phyloP scores from a whole-genome alignment of 2,329 filamentous ascomycete species.

The Salinomyces thailandicus region DNA sequence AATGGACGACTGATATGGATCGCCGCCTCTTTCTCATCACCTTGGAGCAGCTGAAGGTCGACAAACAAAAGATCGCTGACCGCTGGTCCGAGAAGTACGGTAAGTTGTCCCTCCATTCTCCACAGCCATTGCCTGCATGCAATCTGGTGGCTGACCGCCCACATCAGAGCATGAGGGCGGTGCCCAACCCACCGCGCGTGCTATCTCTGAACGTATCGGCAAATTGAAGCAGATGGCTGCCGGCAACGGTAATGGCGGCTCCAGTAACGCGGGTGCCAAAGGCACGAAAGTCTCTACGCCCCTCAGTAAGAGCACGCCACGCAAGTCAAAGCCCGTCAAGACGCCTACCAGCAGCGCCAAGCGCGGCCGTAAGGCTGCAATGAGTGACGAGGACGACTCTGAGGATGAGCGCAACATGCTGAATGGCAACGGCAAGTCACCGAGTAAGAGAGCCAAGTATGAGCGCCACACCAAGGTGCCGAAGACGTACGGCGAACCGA shows the following conservation, averaged over 20 bases:
- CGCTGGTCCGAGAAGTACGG: slow-evolving; percentile 12
- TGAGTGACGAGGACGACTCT: slow-evolving; percentile 19
- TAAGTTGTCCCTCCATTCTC: neutral
- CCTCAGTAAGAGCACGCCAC: neutral
- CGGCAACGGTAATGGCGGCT: neutral
- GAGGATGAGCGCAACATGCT: slow-evolving; percentile 10
- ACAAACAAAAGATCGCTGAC: slow-evolving; percentile 7
- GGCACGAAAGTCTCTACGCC: neutral
- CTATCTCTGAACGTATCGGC: neutral
- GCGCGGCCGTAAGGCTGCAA: slow-evolving; percentile 6
- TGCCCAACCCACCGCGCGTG: slow-evolving; percentile 1
- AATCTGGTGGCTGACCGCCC: neutral
- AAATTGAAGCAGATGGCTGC: neutral
- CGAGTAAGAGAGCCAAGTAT: slow-evolving; percentile 3
- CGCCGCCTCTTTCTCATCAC: slow-evolving; percentile 18
- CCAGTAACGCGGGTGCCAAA: too few relatives aligned
- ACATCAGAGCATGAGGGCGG: neutral
- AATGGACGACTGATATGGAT: slow-evolving; percentile 4
- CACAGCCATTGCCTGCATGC: too few relatives aligned
- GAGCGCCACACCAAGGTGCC: slow-evolving; percentile 6
- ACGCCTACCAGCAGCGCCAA: slow-evolving; percentile 2
- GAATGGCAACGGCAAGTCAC: neutral
- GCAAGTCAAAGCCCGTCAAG: neutral
- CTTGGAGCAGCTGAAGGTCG: slow-evolving; percentile 11
- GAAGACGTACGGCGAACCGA: slow-evolving; percentile 1